A percentile compares a stretch with the other conserved stretches of the same genome.
These are phyloP conservation scores for Chytriomyces hyalinus DNA, from an alignment of 192 early-diverging fungal genomes.

Conservation along the genomic window DNA sequence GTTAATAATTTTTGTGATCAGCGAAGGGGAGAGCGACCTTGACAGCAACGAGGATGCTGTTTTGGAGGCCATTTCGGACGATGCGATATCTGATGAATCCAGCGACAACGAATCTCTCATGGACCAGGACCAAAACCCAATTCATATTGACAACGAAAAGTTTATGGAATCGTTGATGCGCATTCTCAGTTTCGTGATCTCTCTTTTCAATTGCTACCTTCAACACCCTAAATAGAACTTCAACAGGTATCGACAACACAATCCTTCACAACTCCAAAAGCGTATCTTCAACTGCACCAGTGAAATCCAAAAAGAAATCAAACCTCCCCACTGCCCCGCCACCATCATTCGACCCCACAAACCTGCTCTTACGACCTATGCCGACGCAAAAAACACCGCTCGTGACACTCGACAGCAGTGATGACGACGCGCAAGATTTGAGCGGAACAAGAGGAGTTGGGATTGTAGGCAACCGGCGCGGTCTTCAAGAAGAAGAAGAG, in stretches of 20 bases:
- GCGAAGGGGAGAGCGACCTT: constrained; percentile 11
- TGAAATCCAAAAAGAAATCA: background rate
- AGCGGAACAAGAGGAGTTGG: constrained; percentile 9
- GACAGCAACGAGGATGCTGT: constrained; percentile 33
- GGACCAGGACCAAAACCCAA: constrained; percentile 45
- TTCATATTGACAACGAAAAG: constrained; percentile 53
- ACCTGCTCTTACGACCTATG: background rate
- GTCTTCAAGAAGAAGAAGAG: constrained; percentile 30
- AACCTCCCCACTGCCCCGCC: constrained; percentile 14
- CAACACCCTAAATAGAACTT: too few relatives aligned
- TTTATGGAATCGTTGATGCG: constrained; percentile 58
- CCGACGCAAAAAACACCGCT: constrained; percentile 1
- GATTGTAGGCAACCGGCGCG: constrained; percentile 32
- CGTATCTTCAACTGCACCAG: background rate
- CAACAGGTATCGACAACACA: constrained; percentile 14
- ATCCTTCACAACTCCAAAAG: background rate
- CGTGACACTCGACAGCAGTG: constrained; percentile 24
- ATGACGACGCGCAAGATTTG: constrained; percentile 23
- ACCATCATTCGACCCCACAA: constrained; percentile 13
- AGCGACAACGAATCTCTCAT: constrained; percentile 38
- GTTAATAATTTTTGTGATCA: constrained; percentile 15
- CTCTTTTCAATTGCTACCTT: too few relatives aligned
- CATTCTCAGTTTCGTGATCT: constrained; percentile 35
- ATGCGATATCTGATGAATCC: background rate
- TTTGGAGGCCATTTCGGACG: constrained; percentile 8